Evolutionary conservation across 768 basidiomycete species (phyloP), one percentile per base, ranked within the genome.

Genomic region (Tulasnella sp.): DNA sequence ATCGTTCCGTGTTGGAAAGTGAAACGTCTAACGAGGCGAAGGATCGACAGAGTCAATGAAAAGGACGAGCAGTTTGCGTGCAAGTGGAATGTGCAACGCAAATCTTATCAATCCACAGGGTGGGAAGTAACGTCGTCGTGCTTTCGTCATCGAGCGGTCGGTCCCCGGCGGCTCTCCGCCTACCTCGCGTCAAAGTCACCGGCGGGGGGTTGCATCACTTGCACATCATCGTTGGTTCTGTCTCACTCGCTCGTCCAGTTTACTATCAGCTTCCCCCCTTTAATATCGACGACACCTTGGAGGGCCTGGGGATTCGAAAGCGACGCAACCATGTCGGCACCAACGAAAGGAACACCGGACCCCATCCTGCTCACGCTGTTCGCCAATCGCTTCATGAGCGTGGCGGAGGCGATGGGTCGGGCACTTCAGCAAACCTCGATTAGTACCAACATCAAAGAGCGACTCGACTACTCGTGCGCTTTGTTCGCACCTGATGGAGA

Each of bases 301-400:
- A 48, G 46, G 46, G 18, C 46, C 35, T 2, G 35, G 40, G 9
- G 40, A 40, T 1, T 40, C 11, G 9, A 39, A 3, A 3, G 9
- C 3, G 9, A 13, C 40, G 7, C 40, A 40, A 29, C 39, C 1
- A 35, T 71, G 37, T 71, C 70, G 39, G 44, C 73, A 35, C 40
- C 44, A 37, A 26, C 42, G 2, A 44, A 40, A 35, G 42, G 2
- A 5, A 32, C 79, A 71, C 91, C 93, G 15, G 95, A 97, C 83
- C 93, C 94, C 0, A 94, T 96, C 80, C 86, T 95, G 40, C 87
- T 98, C 70, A 94, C 95, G 1, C 89, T 99, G 74, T 98, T 98
- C 81, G 93, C 95, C 15, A 96, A 98, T 82, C 92, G 96, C 67
- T 96, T 98, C 86, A 98, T 98, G 96, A 93, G 93, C 81, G 94